Conservation (phyloP, 2,329 filamentous ascomycete species). For the Cladophialophora immunda region DNA sequence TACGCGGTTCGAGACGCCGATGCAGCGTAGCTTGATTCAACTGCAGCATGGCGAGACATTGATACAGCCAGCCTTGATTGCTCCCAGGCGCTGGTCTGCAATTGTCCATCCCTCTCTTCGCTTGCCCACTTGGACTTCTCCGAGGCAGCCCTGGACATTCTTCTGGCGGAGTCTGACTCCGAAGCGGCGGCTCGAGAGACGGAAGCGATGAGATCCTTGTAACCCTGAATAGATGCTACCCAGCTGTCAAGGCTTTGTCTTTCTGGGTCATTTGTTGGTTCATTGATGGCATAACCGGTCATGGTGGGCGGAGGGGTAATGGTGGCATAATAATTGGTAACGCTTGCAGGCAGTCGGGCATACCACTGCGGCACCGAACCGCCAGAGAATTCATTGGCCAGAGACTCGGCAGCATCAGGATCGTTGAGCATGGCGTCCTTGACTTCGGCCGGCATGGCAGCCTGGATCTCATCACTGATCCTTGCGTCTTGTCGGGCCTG, state of each 20-base stretch:
- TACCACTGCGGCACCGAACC: constrained; percentile 22
- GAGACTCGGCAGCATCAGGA: constrained; percentile 19
- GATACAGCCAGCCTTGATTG: constrained; percentile 13
- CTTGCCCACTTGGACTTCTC: constrained; percentile 19
- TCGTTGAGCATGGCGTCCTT: constrained; percentile 24
- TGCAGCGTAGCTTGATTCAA: constrained; percentile 18
- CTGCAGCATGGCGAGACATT: constrained; percentile 4
- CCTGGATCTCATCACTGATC: constrained; percentile 19
- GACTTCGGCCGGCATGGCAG: constrained; percentile 21
- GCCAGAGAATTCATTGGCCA: constrained; percentile 27
- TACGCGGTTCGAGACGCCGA: constrained; percentile 20
- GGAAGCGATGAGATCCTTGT: constrained; percentile 11
- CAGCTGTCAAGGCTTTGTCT: constrained; percentile 17
- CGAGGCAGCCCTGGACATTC: constrained; percentile 14
- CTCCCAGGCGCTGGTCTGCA: constrained; percentile 13
- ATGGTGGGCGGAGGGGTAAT: constrained; percentile 23
- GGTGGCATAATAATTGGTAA: constrained; percentile 30
- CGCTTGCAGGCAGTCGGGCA: constrained; percentile 15
- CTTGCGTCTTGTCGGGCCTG: not conserved
- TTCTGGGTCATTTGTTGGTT: constrained; percentile 6
- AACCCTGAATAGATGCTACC: constrained; percentile 19
- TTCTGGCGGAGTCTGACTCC: constrained; percentile 17
- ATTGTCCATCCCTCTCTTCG: not conserved
- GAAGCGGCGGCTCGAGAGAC: not conserved
- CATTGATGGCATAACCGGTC: not conserved